Base-by-base conservation (phyloP, 2,329 filamentous ascomycete species). In the Neonectria hederae region DNA sequence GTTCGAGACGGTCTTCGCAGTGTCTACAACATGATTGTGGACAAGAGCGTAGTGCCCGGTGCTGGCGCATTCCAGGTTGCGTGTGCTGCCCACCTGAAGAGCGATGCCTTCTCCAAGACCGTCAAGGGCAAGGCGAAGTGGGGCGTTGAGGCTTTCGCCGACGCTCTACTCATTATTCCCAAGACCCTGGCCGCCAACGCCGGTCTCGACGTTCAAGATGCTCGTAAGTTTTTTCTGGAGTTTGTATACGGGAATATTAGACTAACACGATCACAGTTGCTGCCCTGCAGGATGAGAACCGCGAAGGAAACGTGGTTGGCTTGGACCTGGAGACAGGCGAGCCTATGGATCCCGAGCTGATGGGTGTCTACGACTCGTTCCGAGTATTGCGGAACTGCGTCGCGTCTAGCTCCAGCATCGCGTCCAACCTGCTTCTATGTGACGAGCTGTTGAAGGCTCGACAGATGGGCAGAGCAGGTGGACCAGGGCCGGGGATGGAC, bases 11-110 rank as follows among this genome's bases (percentile, higher is more conserved):
- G 96, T 67, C 86, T 99, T 71, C 89, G 96, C 76, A 97, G 93
- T 78, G 96, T 98, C 54, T 98, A 97, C 88, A 99, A 99, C 85
- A 97, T 97, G 86, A 98, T 99, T 78, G 95, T 98, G n/a, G 96
- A 99, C 79, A 89, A 91, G 81, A 95, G 92, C 72, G 96, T 99
- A 21, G 93, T 99, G 26, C 96, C 96, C 1, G 96, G 96, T 63
- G 96, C 90, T 62, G 96, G 96, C 74, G 93, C 96, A 54, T 99
- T 97, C 89, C 96, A 99, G 81, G 90, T 99, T 49, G 94, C 96
- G 32, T 97, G 93, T 73, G 93, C 94, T 24, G 86, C 90, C 51
- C 94, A 97, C 80, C 85, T 99, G 66, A 92, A 91, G 78, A 94
- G 93, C 69, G 93, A 97, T 75, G 87, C 87, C 19, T 97, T 98